Evolutionary conservation across 257 asterid genomes (phyloP).

Genomic region (Pogostemon cablin): DNA sequence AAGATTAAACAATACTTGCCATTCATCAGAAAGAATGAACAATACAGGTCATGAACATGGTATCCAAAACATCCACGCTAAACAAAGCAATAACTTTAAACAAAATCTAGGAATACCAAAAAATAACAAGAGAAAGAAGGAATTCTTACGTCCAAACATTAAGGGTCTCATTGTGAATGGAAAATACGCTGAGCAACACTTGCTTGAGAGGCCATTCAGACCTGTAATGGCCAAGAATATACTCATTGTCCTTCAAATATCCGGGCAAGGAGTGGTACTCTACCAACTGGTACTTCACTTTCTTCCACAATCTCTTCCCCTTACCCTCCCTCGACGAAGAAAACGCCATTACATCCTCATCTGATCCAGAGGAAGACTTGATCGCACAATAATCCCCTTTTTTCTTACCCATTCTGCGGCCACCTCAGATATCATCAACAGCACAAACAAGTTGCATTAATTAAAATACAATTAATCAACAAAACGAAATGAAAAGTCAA

Average conservation of each 20-base stretch:
- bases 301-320: conserved; percentile 84
- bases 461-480: neutral
- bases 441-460: conserved; percentile 26
- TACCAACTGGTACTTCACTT: conserved; percentile 90
- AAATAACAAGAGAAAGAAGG: conserved; percentile 9
- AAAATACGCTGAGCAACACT: conserved; percentile 74
- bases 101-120: neutral
- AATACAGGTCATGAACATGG: neutral
- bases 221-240: conserved; percentile 74
- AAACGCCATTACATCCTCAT: conserved; percentile 36
- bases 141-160: conserved; percentile 93
- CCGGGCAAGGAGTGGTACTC: conserved; percentile 91
- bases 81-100: neutral
- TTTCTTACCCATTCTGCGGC: conserved; percentile 56
- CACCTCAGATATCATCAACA: conserved; percentile 29
- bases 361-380: conserved; percentile 35
- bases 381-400: conserved; percentile 35
- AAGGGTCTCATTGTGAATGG: conserved; percentile 95
- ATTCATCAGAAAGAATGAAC: too few relatives aligned
- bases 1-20: too few relatives aligned
- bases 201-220: conserved; percentile 94
- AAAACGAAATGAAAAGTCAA: neutral
- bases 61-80: conserved; percentile 8
- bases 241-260: conserved; percentile 96
- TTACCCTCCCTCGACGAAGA: conserved; percentile 49